A percentile compares a stretch with the other conserved stretches of the same genome.
These are phyloP conservation scores for Flueggea neowawraea DNA, from an alignment of 441 rosid genomes.

Conservation along the genomic window DNA sequence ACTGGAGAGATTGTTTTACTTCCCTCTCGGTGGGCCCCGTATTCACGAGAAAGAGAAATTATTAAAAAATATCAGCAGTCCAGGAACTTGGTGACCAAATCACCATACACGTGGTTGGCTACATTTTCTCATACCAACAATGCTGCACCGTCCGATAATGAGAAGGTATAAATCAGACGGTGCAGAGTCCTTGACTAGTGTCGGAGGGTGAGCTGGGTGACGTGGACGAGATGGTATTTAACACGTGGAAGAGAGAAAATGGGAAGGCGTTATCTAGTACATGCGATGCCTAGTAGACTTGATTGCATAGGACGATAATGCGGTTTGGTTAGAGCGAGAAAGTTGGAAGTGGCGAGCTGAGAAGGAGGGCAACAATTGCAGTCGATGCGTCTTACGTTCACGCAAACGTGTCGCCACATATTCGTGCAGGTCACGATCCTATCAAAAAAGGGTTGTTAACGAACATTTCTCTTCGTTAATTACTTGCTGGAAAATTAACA, in stretches of 20 bases:
- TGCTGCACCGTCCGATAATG: slow-evolving; percentile 26
- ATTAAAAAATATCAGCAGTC: not conserved
- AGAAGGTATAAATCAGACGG: slow-evolving; percentile 1
- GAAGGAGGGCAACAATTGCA: too few species aligned
- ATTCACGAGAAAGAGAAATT: slow-evolving; percentile 18
- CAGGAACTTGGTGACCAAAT: not conserved
- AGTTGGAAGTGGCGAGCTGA: not conserved
- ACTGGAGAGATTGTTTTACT: slow-evolving; percentile 18
- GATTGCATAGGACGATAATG: too few species aligned
- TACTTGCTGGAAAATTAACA: too few species aligned
- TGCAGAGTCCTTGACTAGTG: too few species aligned
- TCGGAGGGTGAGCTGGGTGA: not conserved
- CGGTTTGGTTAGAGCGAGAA: not conserved
- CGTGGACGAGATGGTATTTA: slow-evolving; percentile 1
- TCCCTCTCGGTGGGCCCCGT: too few species aligned
- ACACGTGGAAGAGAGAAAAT: slow-evolving; percentile 9
- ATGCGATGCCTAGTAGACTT: too few species aligned
- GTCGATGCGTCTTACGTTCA: slow-evolving; percentile 18
- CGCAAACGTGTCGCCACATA: slow-evolving; percentile 83
- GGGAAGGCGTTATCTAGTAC: too few species aligned
- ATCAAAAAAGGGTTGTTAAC: too few species aligned
- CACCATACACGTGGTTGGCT: slow-evolving; percentile 48
- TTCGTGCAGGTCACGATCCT: not conserved
- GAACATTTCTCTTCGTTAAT: too few species aligned
- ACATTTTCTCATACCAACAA: not conserved